Conservation (phyloP, 768 basidiomycete genomes). For the Tephrocybe rancida region DNA sequence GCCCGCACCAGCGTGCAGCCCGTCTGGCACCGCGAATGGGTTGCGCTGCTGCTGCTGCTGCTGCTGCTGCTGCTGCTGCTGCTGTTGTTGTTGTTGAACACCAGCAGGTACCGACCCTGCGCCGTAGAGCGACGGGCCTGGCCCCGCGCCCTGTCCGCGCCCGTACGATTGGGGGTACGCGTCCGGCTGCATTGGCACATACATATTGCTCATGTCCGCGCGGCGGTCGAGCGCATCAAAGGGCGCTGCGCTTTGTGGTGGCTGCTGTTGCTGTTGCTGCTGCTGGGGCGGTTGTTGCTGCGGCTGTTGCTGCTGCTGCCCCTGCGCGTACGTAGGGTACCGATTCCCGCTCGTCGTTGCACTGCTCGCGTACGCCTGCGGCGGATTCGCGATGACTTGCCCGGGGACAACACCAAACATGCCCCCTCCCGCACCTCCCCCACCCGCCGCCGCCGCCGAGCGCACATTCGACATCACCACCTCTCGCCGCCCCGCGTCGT, state of each 20-base stretch:
- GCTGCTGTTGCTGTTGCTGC: slow-evolving; percentile 34
- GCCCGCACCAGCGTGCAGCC: slow-evolving; percentile 38
- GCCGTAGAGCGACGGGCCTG: slow-evolving; percentile 75
- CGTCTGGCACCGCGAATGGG: slow-evolving; percentile 40
- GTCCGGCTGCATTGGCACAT: slow-evolving; percentile 84
- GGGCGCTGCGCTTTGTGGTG: slow-evolving; percentile 30
- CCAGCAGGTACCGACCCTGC: slow-evolving; percentile 57
- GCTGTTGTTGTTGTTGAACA: too few species aligned
- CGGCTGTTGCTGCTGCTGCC: slow-evolving; percentile 26
- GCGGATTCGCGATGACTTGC: slow-evolving; percentile 71
- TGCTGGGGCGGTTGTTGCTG: slow-evolving; percentile 25
- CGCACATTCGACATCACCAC: slow-evolving; percentile 84
- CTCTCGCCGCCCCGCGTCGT: slow-evolving; percentile 57
- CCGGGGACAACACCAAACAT: slow-evolving; percentile 45
- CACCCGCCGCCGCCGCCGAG: slow-evolving; percentile 51
- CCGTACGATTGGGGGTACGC: slow-evolving; percentile 66
- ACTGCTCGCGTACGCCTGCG: slow-evolving; percentile 67
- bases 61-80: slow-evolving; percentile 20
- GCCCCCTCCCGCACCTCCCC: slow-evolving; percentile 30
- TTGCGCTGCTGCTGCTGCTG: slow-evolving; percentile 40
- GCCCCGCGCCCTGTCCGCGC: slow-evolving; percentile 47
- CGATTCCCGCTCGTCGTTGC: slow-evolving; percentile 58
- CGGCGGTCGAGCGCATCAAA: slow-evolving; percentile 68
- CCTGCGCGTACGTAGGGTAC: slow-evolving; percentile 58
- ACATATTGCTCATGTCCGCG: slow-evolving; percentile 68